Evolutionary conservation across 2,329 filamentous ascomycete genomes (phyloP), one percentile per base, ranked within the genome.

Genomic region (Fusarium keratoplasticum): DNA sequence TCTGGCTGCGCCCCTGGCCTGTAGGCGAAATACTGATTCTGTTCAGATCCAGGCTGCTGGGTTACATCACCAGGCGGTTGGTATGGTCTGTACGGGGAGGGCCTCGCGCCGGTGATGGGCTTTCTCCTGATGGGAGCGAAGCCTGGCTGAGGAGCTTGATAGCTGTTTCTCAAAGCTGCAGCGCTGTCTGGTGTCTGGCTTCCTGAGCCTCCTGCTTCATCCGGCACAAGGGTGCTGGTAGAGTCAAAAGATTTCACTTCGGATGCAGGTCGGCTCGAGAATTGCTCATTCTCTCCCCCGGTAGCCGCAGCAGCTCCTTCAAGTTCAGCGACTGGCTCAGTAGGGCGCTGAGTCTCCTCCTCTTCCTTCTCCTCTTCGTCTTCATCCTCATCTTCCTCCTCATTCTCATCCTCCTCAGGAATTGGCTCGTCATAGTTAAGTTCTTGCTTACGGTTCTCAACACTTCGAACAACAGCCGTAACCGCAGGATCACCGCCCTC

Each of bases 91-190:
- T 73, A 73, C 10, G 57, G 33, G 1, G 47, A 36, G 18, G 65
- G 22, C 1, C 66, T 62, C 2, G 31, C 27, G 4, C 63, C 50
- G 1, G 58, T 58, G n/a, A 73, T 69, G 4, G 71, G 71, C 5
- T 73, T 73, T 18, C 71, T 71, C 40, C 29, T 71, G 33, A 73
- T 73, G 1, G 67, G 71, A 3, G 36, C 59, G 6, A 38, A 31
- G 0, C 58, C 58, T 22, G 36, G 27, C 18, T 27, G 38, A 44
- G 58, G 58, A 20, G 38, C 3, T 35, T 36, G 50, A 18, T 31
- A 38, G 20, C 2, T 44, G 25, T 16, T 50, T 2, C 16, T 68
- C 67, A 2, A 31, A 47, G 10, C 50, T 33, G 11, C 11, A 5
- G 27, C 47, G 20, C 1, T 14, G 27, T 54, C 10, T 58, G 66